These are phyloP conservation scores for Yamadazyma triangularis DNA, from an alignment of 1,139 yeast genomes.

Conservation along the genomic window DNA sequence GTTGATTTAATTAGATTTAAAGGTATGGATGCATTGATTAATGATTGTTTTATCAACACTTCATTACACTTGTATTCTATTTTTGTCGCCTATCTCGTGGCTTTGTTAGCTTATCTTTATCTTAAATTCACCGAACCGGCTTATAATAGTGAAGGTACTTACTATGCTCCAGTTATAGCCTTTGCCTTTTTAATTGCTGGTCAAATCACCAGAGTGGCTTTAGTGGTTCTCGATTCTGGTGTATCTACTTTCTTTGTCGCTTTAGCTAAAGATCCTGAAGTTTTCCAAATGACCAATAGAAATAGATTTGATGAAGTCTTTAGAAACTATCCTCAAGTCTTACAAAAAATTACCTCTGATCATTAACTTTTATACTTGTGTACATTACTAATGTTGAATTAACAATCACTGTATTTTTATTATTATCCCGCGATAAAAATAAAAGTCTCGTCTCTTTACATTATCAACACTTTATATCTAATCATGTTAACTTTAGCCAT, in stretches of 20 bases:
- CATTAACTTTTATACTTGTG: conserved; percentile 22
- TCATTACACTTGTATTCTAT: conserved; percentile 70
- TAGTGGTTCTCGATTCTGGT: conserved; percentile 76
- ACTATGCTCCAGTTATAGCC: conserved; percentile 73
- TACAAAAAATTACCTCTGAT: conserved; percentile 45
- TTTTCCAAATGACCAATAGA: conserved; percentile 73
- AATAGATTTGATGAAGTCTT: conserved; percentile 69
- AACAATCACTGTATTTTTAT: too few species aligned
- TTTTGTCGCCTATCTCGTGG: conserved; percentile 65
- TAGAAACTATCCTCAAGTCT: conserved; percentile 70
- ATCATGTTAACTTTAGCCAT: conserved; percentile 81
- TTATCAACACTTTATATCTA: too few species aligned
- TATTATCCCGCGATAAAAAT: too few species aligned
- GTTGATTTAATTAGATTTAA: conserved; percentile 72
- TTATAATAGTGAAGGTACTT: conserved; percentile 63
- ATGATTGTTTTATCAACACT: conserved; percentile 77
- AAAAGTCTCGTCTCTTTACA: too few species aligned
- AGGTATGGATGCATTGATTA: conserved; percentile 83
- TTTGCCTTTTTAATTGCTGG: conserved; percentile 72
- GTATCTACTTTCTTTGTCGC: conserved; percentile 85
- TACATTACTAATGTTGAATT: too few species aligned
- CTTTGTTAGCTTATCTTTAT: conserved; percentile 68
- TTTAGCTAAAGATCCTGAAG: conserved; percentile 83
- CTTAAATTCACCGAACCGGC: conserved; percentile 68
- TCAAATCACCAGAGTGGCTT: conserved; percentile 71